Evolutionary conservation across 108 stramenopile species (phyloP).

Genomic region (Chaetoceros muelleri): DNA sequence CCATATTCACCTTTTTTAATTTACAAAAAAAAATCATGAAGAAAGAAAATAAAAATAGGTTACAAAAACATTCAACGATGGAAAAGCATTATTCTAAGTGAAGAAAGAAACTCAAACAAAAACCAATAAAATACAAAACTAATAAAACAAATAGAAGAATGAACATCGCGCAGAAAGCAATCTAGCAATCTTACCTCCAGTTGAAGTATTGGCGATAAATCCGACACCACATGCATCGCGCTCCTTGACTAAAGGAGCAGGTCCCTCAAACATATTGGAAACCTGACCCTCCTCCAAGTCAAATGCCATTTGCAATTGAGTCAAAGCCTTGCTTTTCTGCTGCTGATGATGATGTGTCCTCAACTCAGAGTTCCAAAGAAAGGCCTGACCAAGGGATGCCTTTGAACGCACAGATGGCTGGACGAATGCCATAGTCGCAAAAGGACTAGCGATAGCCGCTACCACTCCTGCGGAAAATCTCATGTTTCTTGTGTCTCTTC

Average conservation of each 20-base stretch:
- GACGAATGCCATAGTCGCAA: background rate
- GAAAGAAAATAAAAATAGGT: background rate
- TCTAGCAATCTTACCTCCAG: slow-evolving; percentile 34
- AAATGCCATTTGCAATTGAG: slow-evolving; percentile 12
- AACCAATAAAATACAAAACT: background rate
- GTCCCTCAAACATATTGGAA: slow-evolving; percentile 77
- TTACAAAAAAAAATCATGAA: slow-evolving; percentile 2
- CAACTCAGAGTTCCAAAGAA: too few species aligned
- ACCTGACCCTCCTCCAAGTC: slow-evolving; percentile 19
- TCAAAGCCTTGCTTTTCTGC: background rate
- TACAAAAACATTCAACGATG: background rate
- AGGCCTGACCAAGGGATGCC: too few species aligned
- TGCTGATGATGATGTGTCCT: too few species aligned
- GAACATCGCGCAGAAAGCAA: background rate
- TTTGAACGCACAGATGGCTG: background rate
- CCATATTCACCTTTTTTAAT: slow-evolving; percentile 44
- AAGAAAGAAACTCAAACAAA: background rate
- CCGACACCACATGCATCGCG: slow-evolving; percentile 98
- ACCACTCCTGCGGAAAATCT: background rate
- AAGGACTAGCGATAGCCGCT: background rate
- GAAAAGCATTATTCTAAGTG: background rate
- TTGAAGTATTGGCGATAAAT: slow-evolving; percentile 79
- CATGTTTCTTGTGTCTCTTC: background rate
- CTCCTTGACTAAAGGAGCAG: slow-evolving; percentile 67
- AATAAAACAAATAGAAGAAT: background rate